Evolutionary conservation across 2,329 filamentous ascomycete genomes (phyloP).

Genomic region (Microsporum ferrugineum): DNA sequence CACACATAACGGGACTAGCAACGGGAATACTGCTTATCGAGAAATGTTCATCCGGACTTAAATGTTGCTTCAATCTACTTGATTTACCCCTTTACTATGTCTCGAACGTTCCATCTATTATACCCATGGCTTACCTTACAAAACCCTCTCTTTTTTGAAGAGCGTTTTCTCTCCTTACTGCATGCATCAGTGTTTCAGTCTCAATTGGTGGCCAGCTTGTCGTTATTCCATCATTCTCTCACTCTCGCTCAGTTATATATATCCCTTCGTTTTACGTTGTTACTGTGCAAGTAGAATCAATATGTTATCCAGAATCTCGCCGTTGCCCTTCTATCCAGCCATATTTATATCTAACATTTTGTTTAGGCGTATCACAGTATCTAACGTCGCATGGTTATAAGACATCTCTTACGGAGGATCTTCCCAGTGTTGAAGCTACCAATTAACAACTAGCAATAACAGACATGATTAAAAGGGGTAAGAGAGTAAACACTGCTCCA

Average conservation of each 20-base stretch:
- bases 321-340: background rate
- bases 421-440: too few relatives aligned
- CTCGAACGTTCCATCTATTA: background rate
- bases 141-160: background rate
- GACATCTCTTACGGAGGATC: too few relatives aligned
- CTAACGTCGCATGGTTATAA: too few relatives aligned
- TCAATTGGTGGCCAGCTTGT: background rate
- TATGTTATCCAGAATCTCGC: background rate
- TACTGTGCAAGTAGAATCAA: background rate
- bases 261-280: background rate
- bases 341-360: too few relatives aligned
- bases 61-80: background rate
- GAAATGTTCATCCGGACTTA: constrained; percentile 1
- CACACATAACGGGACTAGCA: constrained; percentile 2
- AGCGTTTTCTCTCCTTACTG: background rate
- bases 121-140: background rate
- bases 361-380: too few relatives aligned
- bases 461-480: too few relatives aligned
- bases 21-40: constrained; percentile 7
- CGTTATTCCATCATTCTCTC: background rate
- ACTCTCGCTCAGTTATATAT: background rate
- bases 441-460: too few relatives aligned
- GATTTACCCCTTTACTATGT: background rate
- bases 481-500: too few relatives aligned
- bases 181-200: background rate